phyloP scores from a whole-genome alignment of 1,284 basidiomycete species.

The Porodaedalea pini region DNA sequence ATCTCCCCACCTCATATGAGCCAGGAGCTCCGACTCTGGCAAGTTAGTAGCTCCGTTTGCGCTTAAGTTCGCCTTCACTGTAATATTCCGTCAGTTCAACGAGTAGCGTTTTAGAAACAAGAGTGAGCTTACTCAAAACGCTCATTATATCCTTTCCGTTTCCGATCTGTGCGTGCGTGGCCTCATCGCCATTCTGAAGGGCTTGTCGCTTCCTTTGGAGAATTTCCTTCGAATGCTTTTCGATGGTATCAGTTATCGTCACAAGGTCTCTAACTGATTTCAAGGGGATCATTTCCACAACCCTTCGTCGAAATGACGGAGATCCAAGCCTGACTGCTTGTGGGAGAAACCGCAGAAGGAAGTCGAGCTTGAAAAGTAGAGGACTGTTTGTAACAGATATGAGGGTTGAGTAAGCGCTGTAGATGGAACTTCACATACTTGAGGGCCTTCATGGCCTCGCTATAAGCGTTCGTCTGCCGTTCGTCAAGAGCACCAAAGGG shows the following conservation, averaged over 20 bases:
- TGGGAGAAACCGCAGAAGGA: no score
- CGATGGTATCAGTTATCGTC: constrained; percentile 38
- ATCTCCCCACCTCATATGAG: no score
- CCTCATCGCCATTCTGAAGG: no score
- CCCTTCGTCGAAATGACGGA: constrained; percentile 34
- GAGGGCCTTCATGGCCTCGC: constrained; percentile 30
- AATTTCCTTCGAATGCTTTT: constrained; percentile 36
- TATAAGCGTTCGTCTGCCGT: constrained; percentile 30
- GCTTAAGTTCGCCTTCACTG: no score
- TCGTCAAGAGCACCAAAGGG: constrained; percentile 37
- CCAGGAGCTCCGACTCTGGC: no score
- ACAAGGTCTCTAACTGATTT: constrained; percentile 33
- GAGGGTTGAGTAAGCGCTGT: constrained; percentile 25
- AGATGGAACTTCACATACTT: constrained; percentile 21
- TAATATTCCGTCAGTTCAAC: no score
- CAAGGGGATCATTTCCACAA: constrained; percentile 36
- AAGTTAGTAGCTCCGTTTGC: no score
- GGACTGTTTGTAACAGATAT: constrained; percentile 25
- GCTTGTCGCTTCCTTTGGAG: constrained; percentile 39
- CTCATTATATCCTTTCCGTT: constrained; percentile 46
- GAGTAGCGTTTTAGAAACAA: constrained; percentile 1
- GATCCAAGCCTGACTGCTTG: constrained; percentile 35
- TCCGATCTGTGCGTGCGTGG: constrained; percentile 32
- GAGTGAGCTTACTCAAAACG: constrained; percentile 35
- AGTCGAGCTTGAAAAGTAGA: constrained; percentile 25